A percentile compares a stretch with the other conserved stretches of the same genome.
Conservation (phyloP, 2,329 filamentous ascomycete species). For the Lachnellula subtilissima region DNA sequence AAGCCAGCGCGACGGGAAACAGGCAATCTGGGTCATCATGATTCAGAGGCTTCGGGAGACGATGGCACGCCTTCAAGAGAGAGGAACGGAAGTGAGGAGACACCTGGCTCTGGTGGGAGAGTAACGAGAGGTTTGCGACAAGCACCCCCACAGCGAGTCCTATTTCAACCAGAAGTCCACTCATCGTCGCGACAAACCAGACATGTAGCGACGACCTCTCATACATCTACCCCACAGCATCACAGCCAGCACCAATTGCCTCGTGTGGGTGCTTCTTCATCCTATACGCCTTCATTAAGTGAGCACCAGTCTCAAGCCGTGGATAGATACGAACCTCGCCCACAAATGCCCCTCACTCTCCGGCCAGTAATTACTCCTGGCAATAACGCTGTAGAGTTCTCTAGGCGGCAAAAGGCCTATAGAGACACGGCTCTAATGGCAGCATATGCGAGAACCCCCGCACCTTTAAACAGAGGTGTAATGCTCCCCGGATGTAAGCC, state of each 20-base stretch:
- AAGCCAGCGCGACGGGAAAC: slow-evolving; percentile 40
- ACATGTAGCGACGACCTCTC: slow-evolving; percentile 44
- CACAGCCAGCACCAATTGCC: slow-evolving; percentile 27
- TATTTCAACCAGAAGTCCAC: slow-evolving; percentile 77
- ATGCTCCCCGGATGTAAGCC: slow-evolving; percentile 61
- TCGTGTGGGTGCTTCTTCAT: slow-evolving; percentile 34
- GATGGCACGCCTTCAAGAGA: slow-evolving; percentile 56
- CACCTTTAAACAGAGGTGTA: slow-evolving; percentile 43
- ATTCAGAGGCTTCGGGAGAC: slow-evolving; percentile 55
- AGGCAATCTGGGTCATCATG: slow-evolving; percentile 45
- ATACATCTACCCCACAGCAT: slow-evolving; percentile 27
- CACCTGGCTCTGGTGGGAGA: slow-evolving; percentile 48
- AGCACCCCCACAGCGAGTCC: slow-evolving; percentile 76
- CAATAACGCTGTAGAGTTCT: slow-evolving; percentile 67
- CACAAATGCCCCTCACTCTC: slow-evolving; percentile 58
- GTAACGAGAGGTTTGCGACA: slow-evolving; percentile 67
- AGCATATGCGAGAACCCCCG: slow-evolving; percentile 36
- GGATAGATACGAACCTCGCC: slow-evolving; percentile 64
- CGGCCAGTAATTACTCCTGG: slow-evolving; percentile 71
- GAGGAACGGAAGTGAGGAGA: slow-evolving; percentile 43
- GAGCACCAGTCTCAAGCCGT: slow-evolving; percentile 57
- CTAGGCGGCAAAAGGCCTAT: slow-evolving; percentile 47
- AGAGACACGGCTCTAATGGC: slow-evolving; percentile 33
- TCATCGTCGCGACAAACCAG: slow-evolving; percentile 58
- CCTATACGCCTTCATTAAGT: slow-evolving; percentile 49